A percentile compares a stretch with the other conserved stretches of the same genome.
These are phyloP conservation scores for Yamadazyma sp. DNA, from an alignment of 805 yeast genomes.

Conservation along the genomic window DNA sequence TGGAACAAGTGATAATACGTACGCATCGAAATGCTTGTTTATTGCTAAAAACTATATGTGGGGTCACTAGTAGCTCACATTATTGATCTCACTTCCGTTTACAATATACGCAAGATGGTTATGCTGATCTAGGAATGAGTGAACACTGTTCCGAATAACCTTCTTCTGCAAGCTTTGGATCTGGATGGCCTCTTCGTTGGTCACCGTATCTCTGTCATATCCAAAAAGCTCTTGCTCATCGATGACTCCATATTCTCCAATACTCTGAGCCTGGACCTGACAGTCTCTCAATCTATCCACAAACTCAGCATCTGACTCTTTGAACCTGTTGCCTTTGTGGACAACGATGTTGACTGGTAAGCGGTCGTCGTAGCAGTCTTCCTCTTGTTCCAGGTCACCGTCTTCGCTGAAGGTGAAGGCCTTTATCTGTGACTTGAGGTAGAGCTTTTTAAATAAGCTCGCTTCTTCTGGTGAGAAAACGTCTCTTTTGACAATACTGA, in stretches of 20 bases:
- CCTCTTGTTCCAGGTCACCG: conserved; percentile 7
- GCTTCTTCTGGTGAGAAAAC: conserved; percentile 8
- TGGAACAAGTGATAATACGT: no score
- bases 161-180: conserved; percentile 13
- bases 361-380: conserved; percentile 12
- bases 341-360: conserved; percentile 14
- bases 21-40: no score
- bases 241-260: conserved; percentile 8
- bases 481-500: conserved; percentile 11
- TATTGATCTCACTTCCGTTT: conserved; percentile 14
- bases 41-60: no score
- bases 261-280: neutral
- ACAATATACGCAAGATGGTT: conserved; percentile 16
- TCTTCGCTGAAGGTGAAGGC: conserved; percentile 7
- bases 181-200: conserved; percentile 11
- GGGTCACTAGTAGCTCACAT: no score
- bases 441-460: conserved; percentile 12
- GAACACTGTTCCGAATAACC: conserved; percentile 6
- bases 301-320: conserved; percentile 12
- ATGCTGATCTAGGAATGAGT: conserved; percentile 11
- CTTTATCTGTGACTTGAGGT: conserved; percentile 6
- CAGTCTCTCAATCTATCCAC: conserved; percentile 12
- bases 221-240: conserved; percentile 11
- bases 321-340: conserved; percentile 11
- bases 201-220: conserved; percentile 2